A percentile compares a stretch with the other conserved stretches of the same genome.
Evolutionary conservation across 129 eudicot genomes (phyloP).

Genomic region (Flaveria brownii): DNA sequence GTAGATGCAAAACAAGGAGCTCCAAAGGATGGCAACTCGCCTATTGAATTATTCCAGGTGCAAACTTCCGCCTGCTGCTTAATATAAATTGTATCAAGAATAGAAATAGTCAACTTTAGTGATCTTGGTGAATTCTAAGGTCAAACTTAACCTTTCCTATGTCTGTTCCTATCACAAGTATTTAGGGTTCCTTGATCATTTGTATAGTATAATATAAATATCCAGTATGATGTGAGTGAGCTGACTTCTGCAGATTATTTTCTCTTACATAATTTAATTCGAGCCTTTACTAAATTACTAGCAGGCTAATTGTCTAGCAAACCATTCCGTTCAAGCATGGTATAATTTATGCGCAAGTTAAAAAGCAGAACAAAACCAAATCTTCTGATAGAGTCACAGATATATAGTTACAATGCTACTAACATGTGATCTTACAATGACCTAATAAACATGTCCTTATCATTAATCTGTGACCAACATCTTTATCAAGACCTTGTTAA

Average conservation of each 20-base stretch:
- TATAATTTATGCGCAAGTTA: background rate
- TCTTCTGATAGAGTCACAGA: background rate
- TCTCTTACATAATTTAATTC: background rate
- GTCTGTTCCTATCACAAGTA: background rate
- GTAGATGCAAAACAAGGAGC: conserved; percentile 98
- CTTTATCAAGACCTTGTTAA: background rate
- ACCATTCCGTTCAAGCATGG: background rate
- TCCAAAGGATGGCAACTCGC: conserved; percentile 91
- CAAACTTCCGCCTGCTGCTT: conserved; percentile 5
- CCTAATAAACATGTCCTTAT: background rate
- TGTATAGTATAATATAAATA: conserved; percentile 1
- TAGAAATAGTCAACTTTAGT: conserved; percentile 7
- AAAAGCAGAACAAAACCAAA: background rate
- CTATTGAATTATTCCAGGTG: conserved; percentile 93
- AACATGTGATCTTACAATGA: background rate
- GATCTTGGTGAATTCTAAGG: conserved; percentile 19
- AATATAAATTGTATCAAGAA: background rate
- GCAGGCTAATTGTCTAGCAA: background rate
- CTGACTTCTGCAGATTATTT: background rate
- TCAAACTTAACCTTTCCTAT: background rate
- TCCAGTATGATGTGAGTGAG: background rate
- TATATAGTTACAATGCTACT: background rate
- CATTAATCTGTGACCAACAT: conserved; percentile 4
- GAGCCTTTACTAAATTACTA: conserved; percentile 11
- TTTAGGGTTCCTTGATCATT: background rate